These are phyloP conservation scores for Effrenium voratum DNA, from an alignment of 73 alveolate genomes.

Conservation along the genomic window DNA sequence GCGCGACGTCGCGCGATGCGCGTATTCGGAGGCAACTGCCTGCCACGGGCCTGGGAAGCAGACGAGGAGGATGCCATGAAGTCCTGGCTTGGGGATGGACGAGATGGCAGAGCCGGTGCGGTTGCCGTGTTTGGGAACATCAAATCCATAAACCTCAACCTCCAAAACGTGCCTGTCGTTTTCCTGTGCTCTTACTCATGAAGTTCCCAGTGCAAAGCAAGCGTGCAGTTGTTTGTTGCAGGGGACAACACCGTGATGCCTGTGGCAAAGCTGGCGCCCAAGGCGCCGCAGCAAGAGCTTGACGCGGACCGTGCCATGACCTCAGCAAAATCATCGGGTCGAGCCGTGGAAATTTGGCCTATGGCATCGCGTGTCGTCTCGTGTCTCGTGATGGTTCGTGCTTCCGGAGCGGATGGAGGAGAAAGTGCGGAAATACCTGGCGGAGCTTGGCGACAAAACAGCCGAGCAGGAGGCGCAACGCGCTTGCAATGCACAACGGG, in stretches of 20 bases:
- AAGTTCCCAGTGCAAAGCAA: background rate
- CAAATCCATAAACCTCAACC: background rate
- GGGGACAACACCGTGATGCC: conserved; percentile 11
- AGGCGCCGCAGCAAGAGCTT: conserved; percentile 33
- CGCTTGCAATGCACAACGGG: background rate
- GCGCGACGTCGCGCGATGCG: background rate
- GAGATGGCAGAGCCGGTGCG: conserved; percentile 23
- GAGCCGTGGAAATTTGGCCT: too few species aligned
- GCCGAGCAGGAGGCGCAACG: conserved; percentile 62
- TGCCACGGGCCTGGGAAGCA: conserved; percentile 50
- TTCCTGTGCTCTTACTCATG: background rate
- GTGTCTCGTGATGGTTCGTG: too few species aligned
- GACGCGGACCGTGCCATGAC: conserved; percentile 42
- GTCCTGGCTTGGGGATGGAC: conserved; percentile 74
- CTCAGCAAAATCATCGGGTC: too few species aligned
- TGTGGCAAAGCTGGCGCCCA: conserved; percentile 46
- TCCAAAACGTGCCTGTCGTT: background rate
- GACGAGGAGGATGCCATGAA: conserved; percentile 22
- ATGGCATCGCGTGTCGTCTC: too few species aligned
- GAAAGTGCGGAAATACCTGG: conserved; percentile 57
- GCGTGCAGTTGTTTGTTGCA: background rate
- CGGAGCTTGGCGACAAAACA: conserved; percentile 65
- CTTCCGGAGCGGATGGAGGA: conserved; percentile 5
- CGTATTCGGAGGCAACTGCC: conserved; percentile 49
- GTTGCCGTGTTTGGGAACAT: background rate